Percentiles rank a stretch among this genome's conserved stretches.
phyloP scores from a whole-genome alignment of 345 rosid genomes.

The Angophora floribunda region DNA sequence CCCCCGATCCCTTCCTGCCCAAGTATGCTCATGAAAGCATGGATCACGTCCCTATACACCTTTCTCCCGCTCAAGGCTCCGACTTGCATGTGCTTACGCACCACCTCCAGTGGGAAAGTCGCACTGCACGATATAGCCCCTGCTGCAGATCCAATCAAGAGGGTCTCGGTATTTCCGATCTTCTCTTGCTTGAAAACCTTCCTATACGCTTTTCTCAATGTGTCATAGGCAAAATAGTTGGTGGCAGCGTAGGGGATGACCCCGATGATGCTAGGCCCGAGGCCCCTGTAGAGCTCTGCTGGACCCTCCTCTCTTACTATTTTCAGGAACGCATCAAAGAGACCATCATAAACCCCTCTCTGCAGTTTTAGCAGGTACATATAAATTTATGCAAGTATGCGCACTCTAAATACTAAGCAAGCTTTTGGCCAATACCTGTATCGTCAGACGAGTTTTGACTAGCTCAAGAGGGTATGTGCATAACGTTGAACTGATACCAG shows the following conservation, averaged over 20 bases:
- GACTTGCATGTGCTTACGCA: conserved; percentile 97
- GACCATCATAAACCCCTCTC: conserved; percentile 74
- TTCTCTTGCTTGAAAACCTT: conserved; percentile 63
- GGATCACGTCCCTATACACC: conserved; percentile 77
- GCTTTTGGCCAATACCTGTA: conserved; percentile 43
- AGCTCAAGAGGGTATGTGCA: conserved; percentile 91
- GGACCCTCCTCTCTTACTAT: conserved; percentile 76
- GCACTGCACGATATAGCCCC: conserved; percentile 92
- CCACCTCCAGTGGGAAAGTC: conserved; percentile 94
- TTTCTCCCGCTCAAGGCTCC: conserved; percentile 87
- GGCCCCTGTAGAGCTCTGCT: conserved; percentile 86
- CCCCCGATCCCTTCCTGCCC: conserved; percentile 79
- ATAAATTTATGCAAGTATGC: background rate
- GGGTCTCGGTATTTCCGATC: conserved; percentile 84
- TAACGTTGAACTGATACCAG: conserved; percentile 92
- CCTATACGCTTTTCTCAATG: conserved; percentile 63
- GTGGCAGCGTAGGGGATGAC: conserved; percentile 94
- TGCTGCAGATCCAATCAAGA: conserved; percentile 76
- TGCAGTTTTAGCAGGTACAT: conserved; percentile 11
- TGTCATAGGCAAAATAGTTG: conserved; percentile 87
- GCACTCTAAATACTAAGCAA: background rate
- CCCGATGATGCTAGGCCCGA: conserved; percentile 90
- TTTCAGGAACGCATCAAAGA: conserved; percentile 69
- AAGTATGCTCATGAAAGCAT: conserved; percentile 75
- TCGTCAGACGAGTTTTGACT: conserved; percentile 86